Base-by-base conservation (phyloP, 2,329 filamentous ascomycete genomes). In the Alternaria ethzedia region DNA sequence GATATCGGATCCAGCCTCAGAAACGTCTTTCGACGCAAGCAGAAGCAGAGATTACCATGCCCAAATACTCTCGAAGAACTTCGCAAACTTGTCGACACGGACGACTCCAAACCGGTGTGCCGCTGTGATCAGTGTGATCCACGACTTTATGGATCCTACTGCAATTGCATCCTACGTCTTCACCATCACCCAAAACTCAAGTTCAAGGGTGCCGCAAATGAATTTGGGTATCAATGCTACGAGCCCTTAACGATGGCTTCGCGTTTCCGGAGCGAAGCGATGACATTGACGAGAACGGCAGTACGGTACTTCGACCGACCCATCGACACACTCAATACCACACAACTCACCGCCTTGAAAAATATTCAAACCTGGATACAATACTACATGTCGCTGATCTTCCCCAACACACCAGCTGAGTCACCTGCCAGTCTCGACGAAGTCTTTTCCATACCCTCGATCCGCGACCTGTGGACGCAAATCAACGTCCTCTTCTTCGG, bases 131-230 rank as follows among this genome's bases (percentile, higher is more conserved):
- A 25, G 51, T 43, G 51, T 20, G 32, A 43, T 41, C 32, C 51
- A n/a, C 51, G 10, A 5, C 23, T 43, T 11, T 43, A 54, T 2
- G 25, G 10, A 21, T 54, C 32, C 21, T 30, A 41, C 13, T 43
- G 32, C 13, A 36, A 54, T 32, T 54, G 32, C 51, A 43, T 17
- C 26, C 36, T 25, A n/a, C 51, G 25, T 21, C 51, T 32, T 25
- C 32, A 54, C n/a, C 9, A 25, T 15, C 51, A 43, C 15, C 30
- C 36, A 21, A 54, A 26, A 26, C 32, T 54, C 15, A 26, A 43
- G 20, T 54, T 57, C 25, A 58, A 64, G 23, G 54, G 52, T 25
- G 43, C 43, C n/a, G 43, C 57, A 44, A 57, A 64, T 7, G 57
- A 64, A 26, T 54, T 54, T 32, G 51, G 32, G 6, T 41, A 43